Conservation (phyloP, 352 stramenopile species). For the Lagenidium giganteum region DNA sequence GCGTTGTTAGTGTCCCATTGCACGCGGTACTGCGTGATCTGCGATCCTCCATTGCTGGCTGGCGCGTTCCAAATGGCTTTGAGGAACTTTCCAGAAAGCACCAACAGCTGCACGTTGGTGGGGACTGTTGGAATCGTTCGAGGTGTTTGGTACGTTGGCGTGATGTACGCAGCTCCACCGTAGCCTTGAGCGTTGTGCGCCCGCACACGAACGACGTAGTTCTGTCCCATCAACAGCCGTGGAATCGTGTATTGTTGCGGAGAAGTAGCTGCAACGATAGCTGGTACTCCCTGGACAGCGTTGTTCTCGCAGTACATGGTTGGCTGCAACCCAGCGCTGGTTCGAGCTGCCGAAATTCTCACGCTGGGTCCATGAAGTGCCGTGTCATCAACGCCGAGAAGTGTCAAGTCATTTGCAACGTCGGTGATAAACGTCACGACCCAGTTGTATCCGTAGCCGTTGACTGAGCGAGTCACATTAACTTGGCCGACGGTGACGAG, state of each 20-base stretch:
- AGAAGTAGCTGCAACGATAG: constrained; percentile 25
- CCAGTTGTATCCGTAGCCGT: constrained; percentile 96
- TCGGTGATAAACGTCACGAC: constrained; percentile 92
- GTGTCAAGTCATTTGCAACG: constrained; percentile 63
- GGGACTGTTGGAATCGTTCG: constrained; percentile 35
- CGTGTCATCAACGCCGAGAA: constrained; percentile 89
- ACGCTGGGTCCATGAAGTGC: constrained; percentile 89
- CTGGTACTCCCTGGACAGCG: constrained; percentile 20
- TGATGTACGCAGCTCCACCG: constrained; percentile 38
- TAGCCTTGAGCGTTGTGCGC: constrained; percentile 62
- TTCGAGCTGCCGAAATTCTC: constrained; percentile 64
- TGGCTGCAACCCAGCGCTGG: constrained; percentile 66
- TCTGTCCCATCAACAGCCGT: constrained; percentile 44
- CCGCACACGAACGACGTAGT: constrained; percentile 58
- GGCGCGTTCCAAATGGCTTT: constrained; percentile 80
- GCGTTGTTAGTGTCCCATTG: constrained; percentile 86
- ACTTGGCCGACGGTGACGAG: constrained; percentile 88
- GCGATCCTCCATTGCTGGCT: constrained; percentile 51
- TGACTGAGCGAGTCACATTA: constrained; percentile 74
- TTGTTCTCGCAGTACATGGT: constrained; percentile 71
- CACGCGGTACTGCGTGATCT: constrained; percentile 85
- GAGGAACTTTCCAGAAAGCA: constrained; percentile 57
- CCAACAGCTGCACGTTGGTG: constrained; percentile 34
- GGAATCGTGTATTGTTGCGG: constrained; percentile 31
- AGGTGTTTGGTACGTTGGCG: constrained; percentile 45